Evolutionary conservation across 2,329 filamentous ascomycete species (phyloP).

Genomic region (Thielaviopsis populi): DNA sequence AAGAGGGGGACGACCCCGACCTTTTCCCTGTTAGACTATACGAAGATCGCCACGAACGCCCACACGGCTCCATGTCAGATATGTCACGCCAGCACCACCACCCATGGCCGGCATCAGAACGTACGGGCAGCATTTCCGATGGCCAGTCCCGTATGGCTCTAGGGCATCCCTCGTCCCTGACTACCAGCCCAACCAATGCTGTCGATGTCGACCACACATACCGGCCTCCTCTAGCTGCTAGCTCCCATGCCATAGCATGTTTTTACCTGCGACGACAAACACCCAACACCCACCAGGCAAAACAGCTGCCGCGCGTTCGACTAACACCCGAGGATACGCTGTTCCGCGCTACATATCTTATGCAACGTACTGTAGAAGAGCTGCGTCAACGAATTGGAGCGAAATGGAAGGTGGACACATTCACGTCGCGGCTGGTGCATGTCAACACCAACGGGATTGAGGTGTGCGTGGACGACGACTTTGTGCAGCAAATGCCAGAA

Average conservation of each 20-base stretch:
- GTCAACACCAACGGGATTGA: constrained; percentile 61
- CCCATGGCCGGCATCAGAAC: constrained; percentile 37
- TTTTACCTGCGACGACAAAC: constrained; percentile 49
- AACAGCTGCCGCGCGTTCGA: constrained; percentile 23
- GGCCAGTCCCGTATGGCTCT: constrained; percentile 35
- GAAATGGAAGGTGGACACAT: constrained; percentile 69
- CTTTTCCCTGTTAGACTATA: constrained; percentile 58
- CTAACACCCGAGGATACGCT: constrained; percentile 33
- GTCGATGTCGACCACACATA: constrained; percentile 80
- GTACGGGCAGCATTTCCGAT: constrained; percentile 31
- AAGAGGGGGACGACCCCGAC: constrained; percentile 67
- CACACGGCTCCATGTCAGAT: constrained; percentile 19
- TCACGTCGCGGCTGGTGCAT: constrained; percentile 55
- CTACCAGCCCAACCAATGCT: constrained; percentile 52
- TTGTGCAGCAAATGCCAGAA: constrained; percentile 68
- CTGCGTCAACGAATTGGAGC: constrained; percentile 56
- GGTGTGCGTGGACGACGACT: constrained; percentile 80
- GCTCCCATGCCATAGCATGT: constrained; percentile 64
- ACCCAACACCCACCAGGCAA: constrained; percentile 28
- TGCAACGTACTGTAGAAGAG: constrained; percentile 58
- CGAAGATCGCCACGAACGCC: constrained; percentile 42
- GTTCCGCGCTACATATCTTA: constrained; percentile 72
- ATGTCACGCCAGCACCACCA: not conserved
- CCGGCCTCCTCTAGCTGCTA: constrained; percentile 57
- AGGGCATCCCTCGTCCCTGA: constrained; percentile 45